A percentile compares a stretch with the other conserved stretches of the same genome.
Conservation (phyloP, 2,329 filamentous ascomycete species). For the Rutstroemia sp. region DNA sequence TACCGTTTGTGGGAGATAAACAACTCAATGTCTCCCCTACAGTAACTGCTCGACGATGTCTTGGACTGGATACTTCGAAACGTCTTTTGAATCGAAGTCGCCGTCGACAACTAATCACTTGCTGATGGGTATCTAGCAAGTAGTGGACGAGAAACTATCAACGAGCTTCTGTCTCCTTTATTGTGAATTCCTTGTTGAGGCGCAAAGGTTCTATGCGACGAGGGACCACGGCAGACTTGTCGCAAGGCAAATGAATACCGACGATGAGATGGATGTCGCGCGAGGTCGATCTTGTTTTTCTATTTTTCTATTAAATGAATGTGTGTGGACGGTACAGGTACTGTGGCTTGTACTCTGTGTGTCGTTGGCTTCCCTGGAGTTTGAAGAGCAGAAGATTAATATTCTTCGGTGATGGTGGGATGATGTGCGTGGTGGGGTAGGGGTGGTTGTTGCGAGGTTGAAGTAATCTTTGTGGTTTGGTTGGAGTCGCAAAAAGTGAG, state of each 20-base stretch:
- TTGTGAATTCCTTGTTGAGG: neutral
- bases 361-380: neutral
- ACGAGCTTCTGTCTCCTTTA: neutral
- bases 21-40: slow-evolving; percentile 96
- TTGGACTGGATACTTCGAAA: slow-evolving; percentile 1
- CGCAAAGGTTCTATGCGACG: neutral
- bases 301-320: slow-evolving; percentile 6
- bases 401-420: neutral
- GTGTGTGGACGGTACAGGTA: neutral
- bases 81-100: neutral
- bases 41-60: slow-evolving; percentile 36
- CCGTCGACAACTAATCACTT: neutral
- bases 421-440: neutral
- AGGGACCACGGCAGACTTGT: neutral
- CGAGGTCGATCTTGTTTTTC: neutral
- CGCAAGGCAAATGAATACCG: neutral
- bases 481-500: slow-evolving; percentile 3
- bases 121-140: neutral
- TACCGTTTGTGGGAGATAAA: slow-evolving; percentile 83
- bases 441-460: neutral
- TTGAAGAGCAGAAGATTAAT: neutral
- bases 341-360: neutral
- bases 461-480: neutral
- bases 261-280: neutral
- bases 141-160: no score